A percentile compares a stretch with the other conserved stretches of the same genome.
phyloP scores from a whole-genome alignment of 2,329 filamentous ascomycete genomes.

The Penicillium polonicum region DNA sequence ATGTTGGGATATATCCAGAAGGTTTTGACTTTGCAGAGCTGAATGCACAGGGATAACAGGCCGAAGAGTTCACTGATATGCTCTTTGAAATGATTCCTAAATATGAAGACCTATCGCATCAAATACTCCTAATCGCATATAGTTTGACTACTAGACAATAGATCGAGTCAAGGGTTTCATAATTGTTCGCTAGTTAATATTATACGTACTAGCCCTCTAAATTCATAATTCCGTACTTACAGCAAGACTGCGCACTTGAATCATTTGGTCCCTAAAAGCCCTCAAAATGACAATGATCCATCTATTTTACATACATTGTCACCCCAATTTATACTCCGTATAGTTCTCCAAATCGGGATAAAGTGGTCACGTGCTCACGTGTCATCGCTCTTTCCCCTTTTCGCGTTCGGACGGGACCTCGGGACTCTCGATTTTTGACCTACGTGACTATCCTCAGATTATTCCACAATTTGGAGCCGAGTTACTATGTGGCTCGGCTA shows the following conservation, averaged over 20 bases:
- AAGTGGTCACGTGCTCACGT: constrained; percentile 7
- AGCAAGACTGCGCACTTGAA: too few relatives aligned
- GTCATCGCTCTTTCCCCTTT: background rate
- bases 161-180: background rate
- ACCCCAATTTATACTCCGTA: background rate
- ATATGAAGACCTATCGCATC: constrained; percentile 11
- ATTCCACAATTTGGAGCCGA: background rate
- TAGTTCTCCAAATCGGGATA: background rate
- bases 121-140: constrained; percentile 12
- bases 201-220: background rate
- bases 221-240: background rate
- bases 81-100: constrained; percentile 13
- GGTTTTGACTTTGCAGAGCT: too few relatives aligned
- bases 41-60: too few relatives aligned
- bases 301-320: background rate
- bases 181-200: background rate
- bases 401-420: background rate
- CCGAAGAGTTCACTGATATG: background rate
- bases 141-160: constrained; percentile 10
- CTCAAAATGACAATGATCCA: background rate
- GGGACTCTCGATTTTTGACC: background rate
- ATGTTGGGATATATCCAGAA: too few relatives aligned
- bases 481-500: background rate
- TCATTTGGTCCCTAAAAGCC: background rate
- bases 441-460: background rate